Conservation (phyloP, 2,329 filamentous ascomycete genomes). For the Arthrobotrys sinensis region DNA sequence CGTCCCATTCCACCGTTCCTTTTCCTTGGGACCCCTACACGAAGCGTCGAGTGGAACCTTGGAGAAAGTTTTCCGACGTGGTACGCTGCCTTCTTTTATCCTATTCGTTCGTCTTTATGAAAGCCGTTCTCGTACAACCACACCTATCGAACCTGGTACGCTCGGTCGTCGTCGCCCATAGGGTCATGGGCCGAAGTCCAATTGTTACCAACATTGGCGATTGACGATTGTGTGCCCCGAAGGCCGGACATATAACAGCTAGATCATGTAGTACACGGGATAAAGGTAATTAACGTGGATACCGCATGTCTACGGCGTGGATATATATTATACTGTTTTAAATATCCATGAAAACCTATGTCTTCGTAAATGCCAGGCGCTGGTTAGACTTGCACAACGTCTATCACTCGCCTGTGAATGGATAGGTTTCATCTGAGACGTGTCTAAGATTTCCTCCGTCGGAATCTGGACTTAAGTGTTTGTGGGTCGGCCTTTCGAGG, state of each 20-base stretch:
- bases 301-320: conserved; percentile 28
- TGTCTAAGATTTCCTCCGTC: conserved; percentile 56
- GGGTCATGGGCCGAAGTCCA: neutral
- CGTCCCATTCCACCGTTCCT: neutral
- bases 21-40: neutral
- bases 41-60: neutral
- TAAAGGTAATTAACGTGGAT: conserved; percentile 19
- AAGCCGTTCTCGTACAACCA: conserved; percentile 30
- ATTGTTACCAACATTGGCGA: neutral
- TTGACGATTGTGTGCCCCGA: conserved; percentile 27
- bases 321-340: conserved; percentile 2
- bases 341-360: neutral
- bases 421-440: conserved; percentile 31
- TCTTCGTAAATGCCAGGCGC: conserved; percentile 10
- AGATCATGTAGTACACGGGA: conserved; percentile 24
- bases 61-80: conserved; percentile 5
- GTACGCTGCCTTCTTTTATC: neutral
- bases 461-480: conserved; percentile 47
- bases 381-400: conserved; percentile 34
- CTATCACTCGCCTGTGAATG: conserved; percentile 18
- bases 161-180: neutral
- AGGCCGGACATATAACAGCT: conserved; percentile 14
- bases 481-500: conserved; percentile 21
- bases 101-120: conserved; percentile 4
- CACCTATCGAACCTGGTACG: conserved; percentile 29